Percentiles rank a stretch among this genome's conserved stretches.
Conservation (phyloP, 257 asterid species). For the Capsicum baccatum region DNA sequence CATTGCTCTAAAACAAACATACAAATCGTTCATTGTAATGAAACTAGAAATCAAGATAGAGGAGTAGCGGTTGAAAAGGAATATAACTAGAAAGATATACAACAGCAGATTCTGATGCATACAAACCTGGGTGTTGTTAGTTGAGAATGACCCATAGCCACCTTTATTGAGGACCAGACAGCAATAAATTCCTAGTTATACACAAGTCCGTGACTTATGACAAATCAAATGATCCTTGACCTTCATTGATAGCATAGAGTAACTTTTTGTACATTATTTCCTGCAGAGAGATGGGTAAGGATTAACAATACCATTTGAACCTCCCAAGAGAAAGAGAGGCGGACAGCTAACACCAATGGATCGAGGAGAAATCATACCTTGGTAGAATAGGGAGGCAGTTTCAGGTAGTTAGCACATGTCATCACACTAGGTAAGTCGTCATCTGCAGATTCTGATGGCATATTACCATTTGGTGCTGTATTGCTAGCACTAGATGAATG, state of each 20-base stretch:
- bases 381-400: constrained; percentile 97
- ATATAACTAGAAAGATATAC: background rate
- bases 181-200: constrained; percentile 28
- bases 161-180: constrained; percentile 21
- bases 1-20: background rate
- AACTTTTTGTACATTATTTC: constrained; percentile 92
- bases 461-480: constrained; percentile 57
- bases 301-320: background rate
- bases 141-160: constrained; percentile 1
- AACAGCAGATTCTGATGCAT: background rate
- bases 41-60: background rate
- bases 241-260: constrained; percentile 87
- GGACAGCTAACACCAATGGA: background rate
- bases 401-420: constrained; percentile 99
- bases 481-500: constrained; percentile 71
- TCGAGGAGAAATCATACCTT: constrained; percentile 56
- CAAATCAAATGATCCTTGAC: constrained; percentile 96
- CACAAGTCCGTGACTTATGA: constrained; percentile 56
- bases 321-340: background rate
- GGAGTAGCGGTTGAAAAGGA: background rate
- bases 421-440: constrained; percentile 97
- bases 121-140: constrained; percentile 17
- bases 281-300: constrained; percentile 41
- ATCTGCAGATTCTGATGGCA: constrained; percentile 82
- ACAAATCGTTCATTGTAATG: background rate